These are phyloP conservation scores for Pseudodiploospora longispora DNA, from an alignment of 2,329 filamentous ascomycete species.

Conservation along the genomic window DNA sequence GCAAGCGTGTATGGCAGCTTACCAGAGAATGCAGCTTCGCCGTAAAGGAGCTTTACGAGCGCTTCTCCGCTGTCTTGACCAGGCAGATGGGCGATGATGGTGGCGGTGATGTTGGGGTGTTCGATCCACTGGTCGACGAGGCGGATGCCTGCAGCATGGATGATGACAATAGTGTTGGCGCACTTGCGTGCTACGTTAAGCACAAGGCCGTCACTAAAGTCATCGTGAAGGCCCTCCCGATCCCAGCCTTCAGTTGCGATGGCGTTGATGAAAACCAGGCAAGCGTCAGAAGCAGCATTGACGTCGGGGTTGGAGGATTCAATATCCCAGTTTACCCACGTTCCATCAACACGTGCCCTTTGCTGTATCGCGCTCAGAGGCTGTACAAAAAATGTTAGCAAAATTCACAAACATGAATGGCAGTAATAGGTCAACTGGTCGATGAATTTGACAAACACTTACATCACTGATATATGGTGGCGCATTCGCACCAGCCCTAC, in stretches of 20 bases:
- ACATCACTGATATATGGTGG: constrained; percentile 43
- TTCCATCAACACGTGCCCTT: constrained; percentile 43
- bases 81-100: constrained; percentile 55
- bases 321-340: constrained; percentile 44
- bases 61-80: constrained; percentile 57
- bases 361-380: constrained; percentile 51
- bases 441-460: constrained; percentile 9
- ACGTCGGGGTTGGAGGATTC: constrained; percentile 24
- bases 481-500: constrained; percentile 41
- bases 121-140: constrained; percentile 57
- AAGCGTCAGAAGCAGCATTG: constrained; percentile 40
- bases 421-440: not conserved
- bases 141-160: constrained; percentile 56
- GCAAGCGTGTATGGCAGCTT: constrained; percentile 57
- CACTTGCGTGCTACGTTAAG: constrained; percentile 51
- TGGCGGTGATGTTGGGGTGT: constrained; percentile 56
- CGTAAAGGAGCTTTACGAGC: constrained; percentile 49
- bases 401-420: not conserved
- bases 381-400: constrained; percentile 17
- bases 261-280: constrained; percentile 77
- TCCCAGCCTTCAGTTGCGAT: constrained; percentile 74
- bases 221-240: constrained; percentile 58
- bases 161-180: constrained; percentile 53
- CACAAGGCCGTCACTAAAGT: constrained; percentile 53
- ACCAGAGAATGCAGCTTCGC: constrained; percentile 44